A percentile compares a stretch with the other conserved stretches of the same genome.
phyloP scores from a whole-genome alignment of 176 grass and related monocot species.

The Oropetium thomaeum region DNA sequence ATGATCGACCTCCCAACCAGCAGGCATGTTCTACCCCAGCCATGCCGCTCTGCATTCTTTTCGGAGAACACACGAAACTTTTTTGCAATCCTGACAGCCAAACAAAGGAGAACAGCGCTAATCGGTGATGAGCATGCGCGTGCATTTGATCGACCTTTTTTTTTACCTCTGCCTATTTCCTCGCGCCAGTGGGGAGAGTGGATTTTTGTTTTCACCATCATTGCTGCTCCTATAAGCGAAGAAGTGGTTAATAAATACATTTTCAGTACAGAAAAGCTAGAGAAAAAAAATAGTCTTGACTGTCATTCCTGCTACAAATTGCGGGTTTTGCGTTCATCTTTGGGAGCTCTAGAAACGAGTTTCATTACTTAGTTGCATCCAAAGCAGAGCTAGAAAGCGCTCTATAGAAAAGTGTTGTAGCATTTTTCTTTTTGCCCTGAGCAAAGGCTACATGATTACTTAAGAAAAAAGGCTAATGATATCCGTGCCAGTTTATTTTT shows the following conservation, averaged over 20 bases:
- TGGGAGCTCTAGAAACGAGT: conserved; percentile 2
- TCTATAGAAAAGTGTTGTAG: conserved; percentile 24
- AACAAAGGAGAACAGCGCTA: background rate
- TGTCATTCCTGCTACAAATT: conserved; percentile 2
- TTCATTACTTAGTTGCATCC: conserved; percentile 40
- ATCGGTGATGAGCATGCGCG: conserved; percentile 15
- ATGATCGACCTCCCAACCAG: conserved; percentile 24
- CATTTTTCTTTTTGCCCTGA: background rate
- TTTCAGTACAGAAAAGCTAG: background rate
- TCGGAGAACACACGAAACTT: conserved; percentile 10
- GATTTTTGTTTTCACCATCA: background rate
- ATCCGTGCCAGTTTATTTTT: conserved; percentile 24
- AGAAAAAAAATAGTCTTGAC: too few relatives aligned
- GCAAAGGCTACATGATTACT: too few relatives aligned
- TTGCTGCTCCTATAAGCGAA: background rate
- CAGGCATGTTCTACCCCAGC: conserved; percentile 11
- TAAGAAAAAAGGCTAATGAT: conserved; percentile 26
- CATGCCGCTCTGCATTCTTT: conserved; percentile 9
- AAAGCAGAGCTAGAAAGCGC: conserved; percentile 41
- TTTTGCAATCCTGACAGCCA: background rate
- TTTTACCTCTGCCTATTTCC: background rate
- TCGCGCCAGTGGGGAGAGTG: background rate
- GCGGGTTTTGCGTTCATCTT: conserved; percentile 9
- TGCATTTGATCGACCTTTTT: conserved; percentile 11
- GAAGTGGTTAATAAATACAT: too few relatives aligned